Evolutionary conservation across 1,284 basidiomycete genomes (phyloP).

Genomic region (Ustilago esculenta): DNA sequence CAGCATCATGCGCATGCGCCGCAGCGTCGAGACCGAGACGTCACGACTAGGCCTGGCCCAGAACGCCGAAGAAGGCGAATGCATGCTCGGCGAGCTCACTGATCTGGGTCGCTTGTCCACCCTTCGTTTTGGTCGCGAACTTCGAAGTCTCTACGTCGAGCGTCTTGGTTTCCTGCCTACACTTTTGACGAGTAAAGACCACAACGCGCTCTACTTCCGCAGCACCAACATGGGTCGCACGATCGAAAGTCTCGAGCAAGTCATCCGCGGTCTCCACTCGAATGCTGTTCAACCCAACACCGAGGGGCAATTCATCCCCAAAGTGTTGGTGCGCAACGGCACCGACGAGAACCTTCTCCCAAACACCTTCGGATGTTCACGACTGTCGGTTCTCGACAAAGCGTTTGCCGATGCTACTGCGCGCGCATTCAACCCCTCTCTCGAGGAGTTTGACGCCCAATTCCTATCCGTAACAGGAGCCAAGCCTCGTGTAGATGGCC

Average conservation of each 20-base stretch:
- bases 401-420: slow-evolving; percentile 68
- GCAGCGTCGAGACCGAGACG: slow-evolving; percentile 47
- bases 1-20: slow-evolving; percentile 43
- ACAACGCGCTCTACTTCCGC: slow-evolving; percentile 64
- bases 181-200: slow-evolving; percentile 38
- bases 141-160: slow-evolving; percentile 78
- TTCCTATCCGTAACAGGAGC: slow-evolving; percentile 78
- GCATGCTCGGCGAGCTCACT: slow-evolving; percentile 79
- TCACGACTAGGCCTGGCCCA: slow-evolving; percentile 19
- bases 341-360: slow-evolving; percentile 79
- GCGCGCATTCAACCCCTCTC: slow-evolving; percentile 74
- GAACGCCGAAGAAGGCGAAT: slow-evolving; percentile 53
- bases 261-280: slow-evolving; percentile 72
- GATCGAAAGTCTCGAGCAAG: slow-evolving; percentile 78
- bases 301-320: slow-evolving; percentile 35
- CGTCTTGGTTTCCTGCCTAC: slow-evolving; percentile 70
- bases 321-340: slow-evolving; percentile 59
- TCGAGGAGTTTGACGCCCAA: slow-evolving; percentile 75
- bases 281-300: slow-evolving; percentile 21
- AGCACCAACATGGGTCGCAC: slow-evolving; percentile 81
- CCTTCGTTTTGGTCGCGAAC: slow-evolving; percentile 73
- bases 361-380: slow-evolving; percentile 76
- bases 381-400: slow-evolving; percentile 68
- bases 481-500: slow-evolving; percentile 77
- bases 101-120: slow-evolving; percentile 80